Evolutionary conservation across 139 green algal genomes (phyloP).

Genomic region (Haematococcus sp.): DNA sequence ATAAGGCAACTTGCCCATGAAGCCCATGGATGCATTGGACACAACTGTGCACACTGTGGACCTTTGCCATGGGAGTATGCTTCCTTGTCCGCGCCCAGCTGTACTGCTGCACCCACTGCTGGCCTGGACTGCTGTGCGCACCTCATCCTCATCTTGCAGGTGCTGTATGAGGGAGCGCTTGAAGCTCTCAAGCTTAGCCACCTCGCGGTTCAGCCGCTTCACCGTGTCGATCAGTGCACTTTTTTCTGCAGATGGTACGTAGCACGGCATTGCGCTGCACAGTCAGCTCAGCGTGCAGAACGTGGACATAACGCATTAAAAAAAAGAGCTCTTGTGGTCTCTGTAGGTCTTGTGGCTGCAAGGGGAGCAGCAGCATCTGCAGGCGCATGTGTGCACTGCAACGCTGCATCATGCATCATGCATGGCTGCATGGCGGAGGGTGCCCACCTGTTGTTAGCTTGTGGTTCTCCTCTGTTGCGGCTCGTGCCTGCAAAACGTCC

Average conservation of each 20-base stretch:
- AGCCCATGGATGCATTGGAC: too few species aligned
- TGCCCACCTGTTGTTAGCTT: too few species aligned
- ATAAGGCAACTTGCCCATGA: too few species aligned
- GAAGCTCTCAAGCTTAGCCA: slow-evolving; percentile 73
- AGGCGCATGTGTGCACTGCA: background rate
- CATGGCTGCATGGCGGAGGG: background rate
- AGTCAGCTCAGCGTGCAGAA: slow-evolving; percentile 40
- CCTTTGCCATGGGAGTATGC: too few species aligned
- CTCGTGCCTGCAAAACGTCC: too few species aligned
- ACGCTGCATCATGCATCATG: background rate
- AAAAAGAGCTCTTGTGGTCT: background rate
- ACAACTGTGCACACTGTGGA: too few species aligned
- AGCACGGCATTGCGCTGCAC: too few species aligned
- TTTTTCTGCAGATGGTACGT: slow-evolving; percentile 65
- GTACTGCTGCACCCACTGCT: too few species aligned
- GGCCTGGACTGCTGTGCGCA: too few species aligned
- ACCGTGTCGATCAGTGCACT: slow-evolving; percentile 71
- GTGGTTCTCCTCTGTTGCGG: too few species aligned
- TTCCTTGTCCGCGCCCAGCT: too few species aligned
- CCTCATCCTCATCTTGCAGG: slow-evolving; percentile 63
- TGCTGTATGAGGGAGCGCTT: slow-evolving; percentile 75
- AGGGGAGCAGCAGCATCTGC: background rate
- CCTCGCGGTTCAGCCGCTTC: slow-evolving; percentile 75
- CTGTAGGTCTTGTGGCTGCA: background rate
- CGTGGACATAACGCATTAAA: background rate